Percentiles rank a stretch among this genome's conserved stretches.
Conservation (phyloP, 1,139 yeast genomes). For the Suhomyces taliae region DNA sequence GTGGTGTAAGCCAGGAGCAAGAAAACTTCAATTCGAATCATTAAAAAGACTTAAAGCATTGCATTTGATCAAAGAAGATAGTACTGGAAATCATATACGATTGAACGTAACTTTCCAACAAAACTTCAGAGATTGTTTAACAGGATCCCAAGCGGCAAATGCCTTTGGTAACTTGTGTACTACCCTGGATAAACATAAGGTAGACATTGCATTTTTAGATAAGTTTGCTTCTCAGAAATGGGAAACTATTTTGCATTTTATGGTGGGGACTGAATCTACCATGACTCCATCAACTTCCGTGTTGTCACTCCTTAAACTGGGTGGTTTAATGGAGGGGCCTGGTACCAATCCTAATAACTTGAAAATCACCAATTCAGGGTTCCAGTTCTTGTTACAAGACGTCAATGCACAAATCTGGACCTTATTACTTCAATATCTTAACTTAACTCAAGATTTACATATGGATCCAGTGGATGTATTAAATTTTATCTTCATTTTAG, state of each 20-base stretch:
- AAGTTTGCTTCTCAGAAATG: conserved; percentile 81
- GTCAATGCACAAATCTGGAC: conserved; percentile 97
- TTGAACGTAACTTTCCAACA: conserved; percentile 73
- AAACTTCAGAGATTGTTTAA: conserved; percentile 78
- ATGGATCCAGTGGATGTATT: conserved; percentile 97
- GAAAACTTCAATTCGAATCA: conserved; percentile 69
- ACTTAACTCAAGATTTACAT: conserved; percentile 76
- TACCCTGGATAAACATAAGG: conserved; percentile 41
- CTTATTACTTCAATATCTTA: conserved; percentile 77
- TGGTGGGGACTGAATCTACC: conserved; percentile 87
- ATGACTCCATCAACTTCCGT: conserved; percentile 70
- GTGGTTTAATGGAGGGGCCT: conserved; percentile 78
- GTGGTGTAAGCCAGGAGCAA: conserved; percentile 66
- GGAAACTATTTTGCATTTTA: conserved; percentile 94
- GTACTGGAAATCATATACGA: conserved; percentile 53
- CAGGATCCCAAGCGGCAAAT: conserved; percentile 63
- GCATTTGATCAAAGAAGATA: conserved; percentile 70
- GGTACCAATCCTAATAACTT: conserved; percentile 42
- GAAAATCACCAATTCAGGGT: conserved; percentile 85
- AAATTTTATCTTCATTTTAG: conserved; percentile 88
- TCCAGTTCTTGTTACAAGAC: conserved; percentile 89
- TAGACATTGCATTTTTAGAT: conserved; percentile 68
- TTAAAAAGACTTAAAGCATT: conserved; percentile 72
- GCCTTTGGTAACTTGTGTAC: conserved; percentile 46
- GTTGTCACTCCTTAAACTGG: conserved; percentile 61